Conservation (phyloP, 495 filamentous ascomycete species). For the Rusavskia elegans region DNA sequence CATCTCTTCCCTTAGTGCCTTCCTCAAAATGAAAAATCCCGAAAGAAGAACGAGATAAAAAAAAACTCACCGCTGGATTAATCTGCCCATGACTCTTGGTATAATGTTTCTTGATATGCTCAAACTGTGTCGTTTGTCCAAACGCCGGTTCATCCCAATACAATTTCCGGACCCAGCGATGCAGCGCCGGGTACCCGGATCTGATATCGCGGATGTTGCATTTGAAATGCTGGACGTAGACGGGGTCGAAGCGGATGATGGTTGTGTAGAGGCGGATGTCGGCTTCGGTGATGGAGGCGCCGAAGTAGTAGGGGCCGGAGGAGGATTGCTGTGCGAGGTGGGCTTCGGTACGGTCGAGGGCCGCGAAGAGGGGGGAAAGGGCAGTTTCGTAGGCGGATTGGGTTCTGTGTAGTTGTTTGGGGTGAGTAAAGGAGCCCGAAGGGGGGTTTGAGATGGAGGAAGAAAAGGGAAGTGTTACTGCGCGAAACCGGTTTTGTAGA, state of each 20-base stretch:
- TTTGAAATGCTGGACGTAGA: conserved; percentile 93
- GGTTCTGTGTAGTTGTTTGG: background rate
- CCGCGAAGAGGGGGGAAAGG: conserved; percentile 49
- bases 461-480: conserved; percentile 8
- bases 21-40: background rate
- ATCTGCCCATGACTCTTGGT: conserved; percentile 58
- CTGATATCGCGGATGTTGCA: conserved; percentile 76
- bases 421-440: background rate
- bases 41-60: background rate
- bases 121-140: conserved; percentile 46
- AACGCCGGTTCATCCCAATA: conserved; percentile 56
- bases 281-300: conserved; percentile 54
- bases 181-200: conserved; percentile 53
- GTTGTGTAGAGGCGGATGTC: conserved; percentile 76
- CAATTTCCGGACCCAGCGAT: conserved; percentile 48
- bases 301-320: conserved; percentile 57
- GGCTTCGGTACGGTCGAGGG: conserved; percentile 54
- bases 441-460: background rate
- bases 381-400: conserved; percentile 64
- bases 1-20: too few relatives aligned
- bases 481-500: conserved; percentile 64
- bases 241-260: conserved; percentile 69
- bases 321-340: conserved; percentile 51
- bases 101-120: conserved; percentile 60
- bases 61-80: conserved; percentile 27